A percentile compares a stretch with the other conserved stretches of the same genome.
Conservation (phyloP, 2,329 filamentous ascomycete genomes). For the Penicillium italicum region DNA sequence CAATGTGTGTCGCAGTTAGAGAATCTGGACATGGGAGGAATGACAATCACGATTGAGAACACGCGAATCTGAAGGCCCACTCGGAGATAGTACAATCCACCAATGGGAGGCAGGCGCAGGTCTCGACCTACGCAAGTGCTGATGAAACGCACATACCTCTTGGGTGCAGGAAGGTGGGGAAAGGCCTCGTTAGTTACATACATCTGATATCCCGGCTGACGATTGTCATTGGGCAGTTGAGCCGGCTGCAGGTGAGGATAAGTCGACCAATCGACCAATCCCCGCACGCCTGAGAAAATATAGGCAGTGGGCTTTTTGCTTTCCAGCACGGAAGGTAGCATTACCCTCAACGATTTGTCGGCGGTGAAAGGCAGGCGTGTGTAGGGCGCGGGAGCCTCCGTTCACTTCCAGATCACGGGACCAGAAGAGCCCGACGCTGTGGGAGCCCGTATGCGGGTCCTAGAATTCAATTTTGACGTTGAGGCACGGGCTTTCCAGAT, state of each 20-base stretch:
- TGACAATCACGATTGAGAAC: slow-evolving; percentile 21
- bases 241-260: slow-evolving; percentile 25
- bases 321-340: slow-evolving; percentile 23
- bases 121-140: slow-evolving; percentile 7
- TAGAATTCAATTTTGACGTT: slow-evolving; percentile 42
- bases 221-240: slow-evolving; percentile 26
- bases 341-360: slow-evolving; percentile 34
- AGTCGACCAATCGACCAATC: slow-evolving; percentile 27
- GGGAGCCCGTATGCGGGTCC: slow-evolving; percentile 37
- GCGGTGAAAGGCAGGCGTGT: slow-evolving; percentile 28
- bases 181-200: slow-evolving; percentile 30
- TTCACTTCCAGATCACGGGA: slow-evolving; percentile 41
- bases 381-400: slow-evolving; percentile 33
- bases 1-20: slow-evolving; percentile 5
- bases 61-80: slow-evolving; percentile 28
- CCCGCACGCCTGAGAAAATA: slow-evolving; percentile 12
- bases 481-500: slow-evolving; percentile 11
- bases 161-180: slow-evolving; percentile 17
- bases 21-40: slow-evolving; percentile 8
- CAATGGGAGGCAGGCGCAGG: slow-evolving; percentile 12
- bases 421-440: slow-evolving; percentile 34
- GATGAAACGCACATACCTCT: slow-evolving; percentile 16
- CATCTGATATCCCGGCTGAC: slow-evolving; percentile 18
- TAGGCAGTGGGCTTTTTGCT: slow-evolving; percentile 23
- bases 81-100: slow-evolving; percentile 8